These are phyloP conservation scores for Meripilus lineatus DNA, from an alignment of 1,284 basidiomycete species.

Conservation along the genomic window DNA sequence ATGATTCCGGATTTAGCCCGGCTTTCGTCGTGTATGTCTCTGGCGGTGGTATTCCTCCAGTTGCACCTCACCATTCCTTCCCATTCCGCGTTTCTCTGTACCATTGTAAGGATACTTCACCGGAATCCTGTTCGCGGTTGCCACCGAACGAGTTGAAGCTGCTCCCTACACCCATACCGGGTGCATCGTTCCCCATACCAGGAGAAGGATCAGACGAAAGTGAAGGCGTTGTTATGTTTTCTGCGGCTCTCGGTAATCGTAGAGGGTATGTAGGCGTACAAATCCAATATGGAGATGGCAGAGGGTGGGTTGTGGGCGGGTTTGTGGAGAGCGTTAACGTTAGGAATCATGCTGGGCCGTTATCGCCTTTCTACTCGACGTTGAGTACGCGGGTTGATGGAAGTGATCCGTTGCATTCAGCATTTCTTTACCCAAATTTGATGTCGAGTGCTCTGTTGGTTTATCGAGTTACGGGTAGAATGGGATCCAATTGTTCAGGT, in stretches of 20 bases:
- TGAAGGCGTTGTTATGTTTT: constrained; percentile 63
- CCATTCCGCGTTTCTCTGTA: constrained; percentile 42
- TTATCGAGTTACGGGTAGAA: constrained; percentile 43
- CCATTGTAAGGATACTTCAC: constrained; percentile 30
- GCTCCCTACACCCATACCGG: constrained; percentile 53
- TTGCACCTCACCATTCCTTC: constrained; percentile 42
- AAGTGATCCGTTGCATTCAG: too few species aligned
- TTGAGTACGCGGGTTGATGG: too few species aligned
- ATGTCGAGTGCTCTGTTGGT: constrained; percentile 58
- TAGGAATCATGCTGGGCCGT: too few species aligned
- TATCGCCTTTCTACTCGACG: too few species aligned
- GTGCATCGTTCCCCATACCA: constrained; percentile 55
- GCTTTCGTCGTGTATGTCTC: constrained; percentile 56
- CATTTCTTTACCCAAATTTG: too few species aligned
- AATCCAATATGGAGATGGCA: constrained; percentile 43
- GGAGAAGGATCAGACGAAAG: constrained; percentile 67
- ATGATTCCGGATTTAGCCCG: constrained; percentile 8
- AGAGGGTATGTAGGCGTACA: constrained; percentile 48
- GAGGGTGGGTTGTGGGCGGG: constrained; percentile 62
- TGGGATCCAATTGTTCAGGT: constrained; percentile 16
- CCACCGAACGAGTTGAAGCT: constrained; percentile 46
- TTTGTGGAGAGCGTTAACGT: constrained; percentile 37
- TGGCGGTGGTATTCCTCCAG: constrained; percentile 44
- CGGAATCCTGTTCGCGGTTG: constrained; percentile 34
- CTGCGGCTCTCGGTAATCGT: constrained; percentile 31